Conservation (phyloP, 257 asterid species). For the Paulownia fortunei region DNA sequence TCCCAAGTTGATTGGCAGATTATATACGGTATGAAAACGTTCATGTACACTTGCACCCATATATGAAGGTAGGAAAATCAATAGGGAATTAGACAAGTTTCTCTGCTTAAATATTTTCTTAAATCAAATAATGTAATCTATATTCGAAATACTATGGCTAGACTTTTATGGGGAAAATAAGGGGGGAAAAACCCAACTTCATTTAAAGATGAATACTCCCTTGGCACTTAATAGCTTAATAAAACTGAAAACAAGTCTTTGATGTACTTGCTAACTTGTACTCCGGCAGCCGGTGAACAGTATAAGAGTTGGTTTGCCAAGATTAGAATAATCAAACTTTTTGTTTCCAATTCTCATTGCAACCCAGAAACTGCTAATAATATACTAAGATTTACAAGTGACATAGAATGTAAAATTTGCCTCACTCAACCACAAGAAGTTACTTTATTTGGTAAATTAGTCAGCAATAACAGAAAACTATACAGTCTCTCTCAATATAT, state of each 20-base stretch:
- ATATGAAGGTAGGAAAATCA: neutral
- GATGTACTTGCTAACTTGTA: neutral
- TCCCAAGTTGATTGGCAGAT: neutral
- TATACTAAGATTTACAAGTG: neutral
- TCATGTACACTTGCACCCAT: neutral
- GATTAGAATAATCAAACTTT: neutral
- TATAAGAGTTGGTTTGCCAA: neutral
- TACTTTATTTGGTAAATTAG: neutral
- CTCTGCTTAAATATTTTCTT: neutral
- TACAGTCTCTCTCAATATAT: neutral
- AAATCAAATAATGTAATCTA: neutral
- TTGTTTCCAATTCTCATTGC: slow-evolving; percentile 9
- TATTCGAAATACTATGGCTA: neutral
- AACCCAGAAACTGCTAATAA: neutral
- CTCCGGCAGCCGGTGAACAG: neutral
- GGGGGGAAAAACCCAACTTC: neutral
- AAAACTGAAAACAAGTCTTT: neutral
- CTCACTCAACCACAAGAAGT: slow-evolving; percentile 5
- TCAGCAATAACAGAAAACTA: slow-evolving; percentile 11
- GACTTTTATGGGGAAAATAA: neutral
- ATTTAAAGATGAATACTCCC: neutral
- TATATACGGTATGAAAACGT: neutral
- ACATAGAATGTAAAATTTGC: neutral
- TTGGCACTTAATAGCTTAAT: neutral
- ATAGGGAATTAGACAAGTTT: neutral